Conservation (phyloP, 495 filamentous ascomycete species). For the Aspergillus conjunctus region DNA sequence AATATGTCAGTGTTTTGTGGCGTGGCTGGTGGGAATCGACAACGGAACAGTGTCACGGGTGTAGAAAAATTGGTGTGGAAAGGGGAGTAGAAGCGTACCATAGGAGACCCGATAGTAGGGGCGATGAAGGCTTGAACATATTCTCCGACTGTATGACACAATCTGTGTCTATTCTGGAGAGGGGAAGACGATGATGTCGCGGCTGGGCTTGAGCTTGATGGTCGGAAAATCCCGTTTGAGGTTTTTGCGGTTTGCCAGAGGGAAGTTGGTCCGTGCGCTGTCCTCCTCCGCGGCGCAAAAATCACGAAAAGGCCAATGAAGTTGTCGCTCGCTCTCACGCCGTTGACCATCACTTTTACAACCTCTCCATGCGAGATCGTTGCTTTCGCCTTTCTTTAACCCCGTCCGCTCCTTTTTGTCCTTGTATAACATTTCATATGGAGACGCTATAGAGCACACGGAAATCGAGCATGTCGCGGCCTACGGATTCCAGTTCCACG, state of each 20-base stretch:
- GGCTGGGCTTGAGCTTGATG: background rate
- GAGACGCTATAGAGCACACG: constrained; percentile 28
- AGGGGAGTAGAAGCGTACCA: constrained; percentile 58
- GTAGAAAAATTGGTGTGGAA: constrained; percentile 12
- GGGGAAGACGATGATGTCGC: background rate
- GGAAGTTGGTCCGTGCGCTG: constrained; percentile 24
- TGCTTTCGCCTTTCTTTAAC: constrained; percentile 15
- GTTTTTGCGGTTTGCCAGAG: too few relatives aligned
- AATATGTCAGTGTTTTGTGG: background rate
- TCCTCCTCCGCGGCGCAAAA: constrained; percentile 28
- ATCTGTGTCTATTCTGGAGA: background rate
- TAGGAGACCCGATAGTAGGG: constrained; percentile 78
- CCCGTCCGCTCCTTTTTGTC: constrained; percentile 10
- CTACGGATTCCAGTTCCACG: constrained; percentile 45
- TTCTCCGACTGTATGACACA: background rate
- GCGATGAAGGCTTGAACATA: constrained; percentile 72
- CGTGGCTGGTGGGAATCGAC: constrained; percentile 14
- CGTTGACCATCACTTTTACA: constrained; percentile 16
- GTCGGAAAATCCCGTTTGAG: constrained; percentile 28
- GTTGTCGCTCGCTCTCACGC: constrained; percentile 17
- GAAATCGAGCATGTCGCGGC: constrained; percentile 28
- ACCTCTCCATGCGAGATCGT: constrained; percentile 4
- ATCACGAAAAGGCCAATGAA: constrained; percentile 23
- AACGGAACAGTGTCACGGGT: too few relatives aligned
- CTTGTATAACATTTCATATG: constrained; percentile 27